Evolutionary conservation across 2,329 filamentous ascomycete genomes (phyloP), one percentile per base, ranked within the genome.

Genomic region (Diaporthe vaccinii): DNA sequence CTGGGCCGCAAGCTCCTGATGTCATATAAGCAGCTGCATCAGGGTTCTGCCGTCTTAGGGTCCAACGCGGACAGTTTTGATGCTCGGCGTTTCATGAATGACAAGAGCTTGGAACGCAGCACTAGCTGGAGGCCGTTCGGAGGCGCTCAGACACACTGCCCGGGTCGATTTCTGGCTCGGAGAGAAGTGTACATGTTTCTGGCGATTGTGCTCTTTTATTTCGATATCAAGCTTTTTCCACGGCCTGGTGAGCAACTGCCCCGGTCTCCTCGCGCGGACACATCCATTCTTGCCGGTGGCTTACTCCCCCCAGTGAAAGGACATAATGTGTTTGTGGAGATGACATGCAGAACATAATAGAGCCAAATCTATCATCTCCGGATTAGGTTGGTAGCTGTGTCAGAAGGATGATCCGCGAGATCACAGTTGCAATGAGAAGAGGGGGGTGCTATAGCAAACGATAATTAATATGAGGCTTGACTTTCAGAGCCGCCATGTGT

Each of bases 101-200:
- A 61, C 20, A 41, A 53, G 17, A 62, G 15, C 10, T 10, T 74
- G 39, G 41, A 53, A 22, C 62, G 72, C 17, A 74, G 65, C 62
- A 70, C 72, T 9, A 70, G 62, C 25, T 74, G 72, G 72, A 41
- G 72, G 22, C 72, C 72, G 4, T 74, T 74, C 46, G 62, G 72
- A 5, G 72, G 72, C 0, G 72, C 51, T 3, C 46, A 61, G 1
- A 74, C 53, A 3, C 44, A 62, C 20, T 74, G 65, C 7, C 62
- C 62, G 0, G 72, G 72, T 1, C 9, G 72, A 0, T 74, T 70
- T 20, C 17, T 74, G 25, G 72, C 72, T 1, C 15, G 65, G 28
- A 31, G 51, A 5, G 62, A 70, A 65, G 72, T 74, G 20, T 70
- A 62, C 22, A 74, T 70, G 65, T 74, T 74, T 34, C 15, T 74